Percentiles rank a stretch among this genome's conserved stretches.
Evolutionary conservation across 2,329 filamentous ascomycete species (phyloP).

Genomic region (Verticillium alfalfae): DNA sequence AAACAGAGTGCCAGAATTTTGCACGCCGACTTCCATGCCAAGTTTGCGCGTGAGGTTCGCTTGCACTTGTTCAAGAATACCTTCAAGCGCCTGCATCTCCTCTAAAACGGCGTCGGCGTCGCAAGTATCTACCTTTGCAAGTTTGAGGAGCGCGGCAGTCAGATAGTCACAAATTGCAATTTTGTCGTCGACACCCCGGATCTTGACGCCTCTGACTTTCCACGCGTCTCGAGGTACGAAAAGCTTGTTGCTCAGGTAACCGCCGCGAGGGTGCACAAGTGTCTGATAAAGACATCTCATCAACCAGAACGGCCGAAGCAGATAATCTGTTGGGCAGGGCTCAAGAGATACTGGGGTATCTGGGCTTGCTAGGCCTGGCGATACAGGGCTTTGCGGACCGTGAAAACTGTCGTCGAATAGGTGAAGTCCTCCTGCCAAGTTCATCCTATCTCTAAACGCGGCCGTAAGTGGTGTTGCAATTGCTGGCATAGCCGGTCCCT

Average conservation of each 20-base stretch:
- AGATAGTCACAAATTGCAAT: conserved; percentile 85
- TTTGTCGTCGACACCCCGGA: conserved; percentile 90
- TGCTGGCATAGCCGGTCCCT: conserved; percentile 52
- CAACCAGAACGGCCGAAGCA: conserved; percentile 95
- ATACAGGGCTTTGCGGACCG: conserved; percentile 56
- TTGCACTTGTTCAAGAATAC: conserved; percentile 82
- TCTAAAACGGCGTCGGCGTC: conserved; percentile 90
- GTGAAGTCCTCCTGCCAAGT: conserved; percentile 63
- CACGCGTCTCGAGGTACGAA: conserved; percentile 92
- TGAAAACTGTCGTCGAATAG: conserved; percentile 83
- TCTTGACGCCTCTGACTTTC: conserved; percentile 88
- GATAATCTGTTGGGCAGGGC: conserved; percentile 81
- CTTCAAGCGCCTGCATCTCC: conserved; percentile 88
- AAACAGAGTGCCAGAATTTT: conserved; percentile 68
- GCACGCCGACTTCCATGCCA: conserved; percentile 86
- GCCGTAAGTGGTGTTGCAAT: conserved; percentile 63
- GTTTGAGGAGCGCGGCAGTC: conserved; percentile 79
- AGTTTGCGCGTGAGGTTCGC: conserved; percentile 71
- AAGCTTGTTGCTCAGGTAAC: conserved; percentile 84
- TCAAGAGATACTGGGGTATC: conserved; percentile 77
- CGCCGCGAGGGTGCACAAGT: conserved; percentile 82
- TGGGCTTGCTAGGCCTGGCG: conserved; percentile 54
- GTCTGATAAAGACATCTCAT: conserved; percentile 95
- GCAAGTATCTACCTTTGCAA: conserved; percentile 77
- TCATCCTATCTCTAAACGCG: conserved; percentile 53